Evolutionary conservation across 2,329 filamentous ascomycete genomes (phyloP).

Genomic region (Aaosphaeria pasadenensis): DNA sequence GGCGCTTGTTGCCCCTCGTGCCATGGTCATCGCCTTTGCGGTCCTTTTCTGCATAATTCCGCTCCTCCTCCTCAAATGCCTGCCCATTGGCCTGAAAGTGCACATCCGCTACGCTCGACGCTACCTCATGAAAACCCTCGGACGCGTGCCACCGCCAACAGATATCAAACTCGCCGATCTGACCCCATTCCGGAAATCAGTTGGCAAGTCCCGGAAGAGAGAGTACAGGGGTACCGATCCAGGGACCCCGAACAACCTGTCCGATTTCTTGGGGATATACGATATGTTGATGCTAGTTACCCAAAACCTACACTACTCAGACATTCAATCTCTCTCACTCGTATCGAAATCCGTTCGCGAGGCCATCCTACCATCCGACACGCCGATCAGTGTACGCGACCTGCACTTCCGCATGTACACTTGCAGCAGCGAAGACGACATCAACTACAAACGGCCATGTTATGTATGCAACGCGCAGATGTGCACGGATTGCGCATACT

Average conservation of each 20-base stretch:
- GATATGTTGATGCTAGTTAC: constrained; percentile 25
- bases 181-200: background rate
- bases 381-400: constrained; percentile 7
- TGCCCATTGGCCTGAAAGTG: constrained; percentile 14
- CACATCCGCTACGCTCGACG: constrained; percentile 14
- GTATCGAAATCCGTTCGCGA: constrained; percentile 23
- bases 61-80: background rate
- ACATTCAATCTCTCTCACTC: constrained; percentile 19
- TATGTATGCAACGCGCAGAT: constrained; percentile 20
- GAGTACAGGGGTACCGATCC: constrained; percentile 3
- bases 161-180: constrained; percentile 3
- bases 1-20: background rate
- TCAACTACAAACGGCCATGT: constrained; percentile 9
- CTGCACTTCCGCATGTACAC: constrained; percentile 18
- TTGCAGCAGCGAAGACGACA: constrained; percentile 5
- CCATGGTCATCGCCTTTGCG: background rate
- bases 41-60: background rate
- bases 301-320: constrained; percentile 24
- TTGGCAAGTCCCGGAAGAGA: background rate
- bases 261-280: constrained; percentile 26
- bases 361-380: constrained; percentile 16
- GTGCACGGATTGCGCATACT: constrained; percentile 14
- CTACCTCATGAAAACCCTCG: constrained; percentile 12
- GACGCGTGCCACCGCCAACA: constrained; percentile 6
- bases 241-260: constrained; percentile 9